Conservation (phyloP, 208 protist genomes). For the Trypanosoma caninum region DNA sequence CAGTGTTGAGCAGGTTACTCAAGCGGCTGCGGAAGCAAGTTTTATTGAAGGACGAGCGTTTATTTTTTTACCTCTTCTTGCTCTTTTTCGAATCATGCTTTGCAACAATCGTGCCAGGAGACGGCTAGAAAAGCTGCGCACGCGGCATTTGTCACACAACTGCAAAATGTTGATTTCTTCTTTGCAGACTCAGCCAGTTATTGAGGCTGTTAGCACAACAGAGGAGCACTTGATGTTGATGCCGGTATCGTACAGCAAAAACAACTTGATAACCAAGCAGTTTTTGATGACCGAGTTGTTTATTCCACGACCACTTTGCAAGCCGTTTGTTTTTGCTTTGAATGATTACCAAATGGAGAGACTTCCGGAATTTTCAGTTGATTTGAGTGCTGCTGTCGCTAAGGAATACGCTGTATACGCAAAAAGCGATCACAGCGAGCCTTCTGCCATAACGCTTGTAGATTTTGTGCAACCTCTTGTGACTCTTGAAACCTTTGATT, state of each 20-base stretch:
- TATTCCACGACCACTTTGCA: slow-evolving; percentile 15
- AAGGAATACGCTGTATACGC: slow-evolving; percentile 24
- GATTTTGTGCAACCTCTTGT: slow-evolving; percentile 42
- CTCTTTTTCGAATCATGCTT: slow-evolving; percentile 21
- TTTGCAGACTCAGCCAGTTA: neutral
- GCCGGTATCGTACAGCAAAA: neutral
- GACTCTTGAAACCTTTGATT: slow-evolving; percentile 35
- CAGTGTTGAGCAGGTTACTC: neutral
- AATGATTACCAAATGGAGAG: slow-evolving; percentile 27
- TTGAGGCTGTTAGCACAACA: slow-evolving; percentile 11
- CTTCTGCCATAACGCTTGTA: slow-evolving; percentile 20
- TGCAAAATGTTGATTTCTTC: neutral
- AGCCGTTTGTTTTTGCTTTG: slow-evolving; percentile 41
- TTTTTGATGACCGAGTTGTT: slow-evolving; percentile 20
- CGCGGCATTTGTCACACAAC: neutral
- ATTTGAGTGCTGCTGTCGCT: slow-evolving; percentile 20
- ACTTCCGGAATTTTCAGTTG: slow-evolving; percentile 44
- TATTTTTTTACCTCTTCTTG: slow-evolving; percentile 21
- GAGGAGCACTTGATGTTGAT: slow-evolving; percentile 2
- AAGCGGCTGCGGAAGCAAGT: neutral
- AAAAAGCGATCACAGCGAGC: slow-evolving; percentile 1
- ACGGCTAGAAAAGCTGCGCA: slow-evolving; percentile 10
- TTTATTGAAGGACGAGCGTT: slow-evolving; percentile 17
- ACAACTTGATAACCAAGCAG: neutral
- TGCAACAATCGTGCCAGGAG: slow-evolving; percentile 21